A percentile compares a stretch with the other conserved stretches of the same genome.
Evolutionary conservation across 169 alveolate species (phyloP).

Genomic region (Amoebophrya sp.): DNA sequence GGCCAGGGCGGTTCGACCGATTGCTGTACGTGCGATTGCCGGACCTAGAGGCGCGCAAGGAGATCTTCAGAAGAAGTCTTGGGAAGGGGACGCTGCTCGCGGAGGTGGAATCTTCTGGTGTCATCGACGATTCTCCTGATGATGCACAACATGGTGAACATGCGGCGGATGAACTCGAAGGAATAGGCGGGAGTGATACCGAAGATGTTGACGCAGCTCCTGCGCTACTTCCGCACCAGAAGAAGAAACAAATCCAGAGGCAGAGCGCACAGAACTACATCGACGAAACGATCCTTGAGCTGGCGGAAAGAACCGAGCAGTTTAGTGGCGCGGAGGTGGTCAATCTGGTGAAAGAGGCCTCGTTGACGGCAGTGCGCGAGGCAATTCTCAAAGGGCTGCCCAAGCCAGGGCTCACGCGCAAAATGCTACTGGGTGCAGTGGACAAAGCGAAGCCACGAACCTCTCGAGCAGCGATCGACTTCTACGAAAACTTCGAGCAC

Average conservation of each 20-base stretch:
- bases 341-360: not conserved
- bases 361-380: not conserved
- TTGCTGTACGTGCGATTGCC: slow-evolving; percentile 95
- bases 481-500: not conserved
- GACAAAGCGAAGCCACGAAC: not conserved
- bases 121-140: not conserved
- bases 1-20: slow-evolving; percentile 92
- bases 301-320: not conserved
- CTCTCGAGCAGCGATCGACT: not conserved
- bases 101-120: not conserved
- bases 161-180: not conserved
- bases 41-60: slow-evolving; percentile 75
- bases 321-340: not conserved
- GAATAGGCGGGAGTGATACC: not conserved
- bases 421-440: not conserved
- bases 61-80: slow-evolving; percentile 41
- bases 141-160: not conserved
- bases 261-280: not conserved
- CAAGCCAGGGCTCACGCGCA: not conserved
- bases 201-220: not conserved
- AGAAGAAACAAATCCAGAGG: not conserved
- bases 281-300: not conserved
- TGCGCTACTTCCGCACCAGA: not conserved
- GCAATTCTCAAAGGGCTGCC: not conserved
- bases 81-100: not conserved